Evolutionary conservation across 495 filamentous ascomycete species (phyloP), one percentile per base, ranked within the genome.

Genomic region (Delitschia confertaspora): DNA sequence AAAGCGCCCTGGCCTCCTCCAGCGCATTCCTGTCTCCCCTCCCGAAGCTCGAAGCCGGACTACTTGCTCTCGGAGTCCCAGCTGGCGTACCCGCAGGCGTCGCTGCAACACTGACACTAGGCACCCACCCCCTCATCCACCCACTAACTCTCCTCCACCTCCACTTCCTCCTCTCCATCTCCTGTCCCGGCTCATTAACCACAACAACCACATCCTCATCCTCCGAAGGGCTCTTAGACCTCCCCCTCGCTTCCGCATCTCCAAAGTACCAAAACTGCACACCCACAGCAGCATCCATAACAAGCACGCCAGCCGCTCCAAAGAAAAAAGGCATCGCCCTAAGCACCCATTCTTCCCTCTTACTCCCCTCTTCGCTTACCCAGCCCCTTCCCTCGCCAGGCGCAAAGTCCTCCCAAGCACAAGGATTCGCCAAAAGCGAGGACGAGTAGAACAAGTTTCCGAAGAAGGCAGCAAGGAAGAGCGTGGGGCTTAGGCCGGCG

Each of bases 361-460:
- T 63, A 49, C 69, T 80, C 14, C 81, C 81, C 25, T 76, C 69
- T 1, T 49, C 53, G 9, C 7, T 7, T 70, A 56, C 79, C 73
- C 82, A 80, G 30, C 81, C 81, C 17, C 73, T 66, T 18, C 75
- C 75, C n/a, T 80, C 80, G 49, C 80, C 75, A 0, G 82, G 65
- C 6, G 66, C 62, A 33, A 72, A 76, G 45, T 75, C 64, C 40
- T 61, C 54, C 81, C 80, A 83, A 22, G 74, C 81, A 42, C 76
- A 73, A 4, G 82, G 81, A 57, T 83, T 85, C 4, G 78, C 69
- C 17, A 81, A 56, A 6, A 85, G 60, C 8, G 80, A 82, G 25
- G 67, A 48, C 9, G 77, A 80, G 64, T 85, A 85, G 67, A 83
- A 83, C 34, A 82, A 55, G 57, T 85, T 85, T 11, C 81, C 81